Conservation (phyloP, 768 basidiomycete genomes). For the Obba rivulosa region DNA sequence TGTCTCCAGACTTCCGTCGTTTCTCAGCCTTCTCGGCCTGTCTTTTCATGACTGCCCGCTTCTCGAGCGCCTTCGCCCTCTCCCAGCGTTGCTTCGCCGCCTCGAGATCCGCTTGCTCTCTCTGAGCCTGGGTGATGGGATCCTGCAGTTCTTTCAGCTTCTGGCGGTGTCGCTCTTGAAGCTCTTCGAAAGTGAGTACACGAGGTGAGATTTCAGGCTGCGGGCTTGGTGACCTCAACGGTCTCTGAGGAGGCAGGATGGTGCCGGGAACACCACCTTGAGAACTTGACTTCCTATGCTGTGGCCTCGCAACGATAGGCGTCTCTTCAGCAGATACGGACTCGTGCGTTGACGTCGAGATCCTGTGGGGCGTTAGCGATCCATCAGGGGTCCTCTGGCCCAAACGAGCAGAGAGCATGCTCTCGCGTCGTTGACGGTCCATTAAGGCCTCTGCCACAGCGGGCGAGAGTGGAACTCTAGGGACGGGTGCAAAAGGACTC, state of each 20-base stretch:
- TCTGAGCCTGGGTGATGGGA: constrained; percentile 76
- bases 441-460: constrained; percentile 74
- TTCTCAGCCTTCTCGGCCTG: constrained; percentile 66
- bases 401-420: constrained; percentile 40
- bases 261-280: constrained; percentile 34
- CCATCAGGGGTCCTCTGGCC: background rate
- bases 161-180: constrained; percentile 80
- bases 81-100: constrained; percentile 85
- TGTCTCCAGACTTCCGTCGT: constrained; percentile 13
- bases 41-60: constrained; percentile 63
- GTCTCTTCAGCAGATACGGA: constrained; percentile 43
- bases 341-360: constrained; percentile 2
- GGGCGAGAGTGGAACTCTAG: constrained; percentile 53
- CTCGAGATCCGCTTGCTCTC: constrained; percentile 68
- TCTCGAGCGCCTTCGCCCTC: constrained; percentile 65
- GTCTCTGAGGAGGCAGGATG: constrained; percentile 40
- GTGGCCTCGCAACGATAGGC: constrained; percentile 28
- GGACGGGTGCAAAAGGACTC: constrained; percentile 35
- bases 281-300: constrained; percentile 18
- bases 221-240: constrained; percentile 34
- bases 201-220: constrained; percentile 36
- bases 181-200: constrained; percentile 79
- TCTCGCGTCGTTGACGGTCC: constrained; percentile 68
- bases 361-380: background rate
- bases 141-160: constrained; percentile 79